A percentile compares a stretch with the other conserved stretches of the same genome.
These are phyloP conservation scores for Globisporangium abappressorium DNA, from an alignment of 352 stramenopile species.

Conservation along the genomic window DNA sequence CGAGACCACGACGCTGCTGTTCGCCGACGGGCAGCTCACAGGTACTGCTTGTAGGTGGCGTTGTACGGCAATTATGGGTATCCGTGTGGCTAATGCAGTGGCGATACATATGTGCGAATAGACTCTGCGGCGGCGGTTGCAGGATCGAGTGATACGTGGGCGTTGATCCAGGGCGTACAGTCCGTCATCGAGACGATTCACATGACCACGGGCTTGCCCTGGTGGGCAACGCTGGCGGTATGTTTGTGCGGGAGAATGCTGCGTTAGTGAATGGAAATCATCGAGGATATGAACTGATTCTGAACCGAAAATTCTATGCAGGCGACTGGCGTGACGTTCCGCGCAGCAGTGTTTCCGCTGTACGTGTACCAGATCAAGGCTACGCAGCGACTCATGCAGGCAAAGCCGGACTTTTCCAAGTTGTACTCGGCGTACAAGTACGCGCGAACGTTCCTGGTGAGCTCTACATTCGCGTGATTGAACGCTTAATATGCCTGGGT, in stretches of 20 bases:
- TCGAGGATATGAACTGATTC: not conserved
- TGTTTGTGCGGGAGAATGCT: too few species aligned
- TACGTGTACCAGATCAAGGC: constrained; percentile 72
- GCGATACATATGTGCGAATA: constrained; percentile 13
- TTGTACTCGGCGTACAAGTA: constrained; percentile 76
- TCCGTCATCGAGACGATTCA: constrained; percentile 59
- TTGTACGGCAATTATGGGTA: not conserved
- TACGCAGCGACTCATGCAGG: constrained; percentile 59
- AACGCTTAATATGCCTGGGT: not conserved
- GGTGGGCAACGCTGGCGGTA: constrained; percentile 72
- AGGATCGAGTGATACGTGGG: constrained; percentile 31
- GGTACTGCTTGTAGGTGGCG: constrained; percentile 13
- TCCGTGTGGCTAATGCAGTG: not conserved
- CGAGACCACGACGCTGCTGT: constrained; percentile 23
- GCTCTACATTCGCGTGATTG: not conserved
- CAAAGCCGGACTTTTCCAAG: constrained; percentile 54
- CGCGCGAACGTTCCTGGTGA: constrained; percentile 62
- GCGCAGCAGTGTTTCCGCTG: constrained; percentile 64
- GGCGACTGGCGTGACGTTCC: constrained; percentile 62
- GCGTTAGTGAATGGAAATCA: too few species aligned
- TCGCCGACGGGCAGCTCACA: constrained; percentile 31
- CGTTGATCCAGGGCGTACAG: constrained; percentile 60
- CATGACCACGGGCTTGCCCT: constrained; percentile 61
- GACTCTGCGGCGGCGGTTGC: constrained; percentile 28
- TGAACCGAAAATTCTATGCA: constrained; percentile 12